These are phyloP conservation scores for Trichoderma citrinoviride DNA, from an alignment of 2,329 filamentous ascomycete genomes.

Conservation along the genomic window DNA sequence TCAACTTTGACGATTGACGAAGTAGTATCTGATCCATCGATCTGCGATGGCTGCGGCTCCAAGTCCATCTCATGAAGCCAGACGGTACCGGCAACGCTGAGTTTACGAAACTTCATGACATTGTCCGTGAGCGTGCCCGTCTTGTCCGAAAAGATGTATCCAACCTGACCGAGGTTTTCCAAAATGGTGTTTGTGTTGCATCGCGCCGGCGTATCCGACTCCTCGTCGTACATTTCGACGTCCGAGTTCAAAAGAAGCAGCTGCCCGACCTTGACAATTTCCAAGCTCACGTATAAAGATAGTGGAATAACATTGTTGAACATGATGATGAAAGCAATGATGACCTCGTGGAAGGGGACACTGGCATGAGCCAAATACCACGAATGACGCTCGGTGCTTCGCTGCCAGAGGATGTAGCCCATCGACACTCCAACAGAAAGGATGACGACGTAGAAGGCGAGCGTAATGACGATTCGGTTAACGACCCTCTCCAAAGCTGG, in stretches of 20 bases:
- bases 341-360: constrained; percentile 76
- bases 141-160: constrained; percentile 90
- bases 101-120: constrained; percentile 89
- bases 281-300: constrained; percentile 85
- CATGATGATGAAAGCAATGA: constrained; percentile 91
- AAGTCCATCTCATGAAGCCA: constrained; percentile 83
- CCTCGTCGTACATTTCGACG: constrained; percentile 85
- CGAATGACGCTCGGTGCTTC: constrained; percentile 61
- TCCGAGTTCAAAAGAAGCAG: constrained; percentile 79
- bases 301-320: constrained; percentile 95
- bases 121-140: constrained; percentile 94
- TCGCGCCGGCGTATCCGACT: constrained; percentile 79
- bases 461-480: constrained; percentile 77
- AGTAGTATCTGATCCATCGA: constrained; percentile 21
- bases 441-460: constrained; percentile 74
- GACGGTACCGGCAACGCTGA: constrained; percentile 83
- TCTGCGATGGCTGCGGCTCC: constrained; percentile 31
- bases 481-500: constrained; percentile 73
- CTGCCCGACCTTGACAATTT: constrained; percentile 76
- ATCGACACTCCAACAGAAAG: constrained; percentile 80
- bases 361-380: constrained; percentile 73
- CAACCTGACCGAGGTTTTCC: constrained; percentile 88
- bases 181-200: constrained; percentile 94
- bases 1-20: constrained; percentile 6
- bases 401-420: constrained; percentile 76